phyloP scores from a whole-genome alignment of 345 rosid genomes.

The Eucalyptus fibrosa region DNA sequence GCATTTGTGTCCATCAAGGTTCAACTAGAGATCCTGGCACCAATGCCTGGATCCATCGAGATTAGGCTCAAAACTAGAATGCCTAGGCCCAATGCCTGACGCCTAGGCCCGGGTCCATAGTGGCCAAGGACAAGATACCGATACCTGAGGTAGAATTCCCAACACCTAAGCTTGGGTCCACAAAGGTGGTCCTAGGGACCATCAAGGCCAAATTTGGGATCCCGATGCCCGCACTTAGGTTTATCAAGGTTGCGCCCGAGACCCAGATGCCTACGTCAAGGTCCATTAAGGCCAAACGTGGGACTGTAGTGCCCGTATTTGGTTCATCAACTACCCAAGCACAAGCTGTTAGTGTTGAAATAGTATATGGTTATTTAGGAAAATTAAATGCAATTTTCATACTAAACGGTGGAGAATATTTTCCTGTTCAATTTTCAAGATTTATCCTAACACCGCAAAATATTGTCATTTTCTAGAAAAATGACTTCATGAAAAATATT shows the following conservation, averaged over 20 bases:
- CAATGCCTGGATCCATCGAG: background rate
- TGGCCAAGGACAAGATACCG: no score
- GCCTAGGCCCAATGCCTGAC: background rate
- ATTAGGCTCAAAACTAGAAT: background rate
- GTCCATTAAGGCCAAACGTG: background rate
- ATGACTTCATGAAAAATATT: background rate
- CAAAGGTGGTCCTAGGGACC: background rate
- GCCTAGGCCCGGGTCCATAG: no score
- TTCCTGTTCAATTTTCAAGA: no score
- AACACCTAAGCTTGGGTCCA: background rate
- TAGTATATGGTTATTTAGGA: no score
- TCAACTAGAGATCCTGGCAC: background rate
- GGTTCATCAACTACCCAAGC: background rate
- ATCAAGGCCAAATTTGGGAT: background rate
- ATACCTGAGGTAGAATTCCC: background rate
- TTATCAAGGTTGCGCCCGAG: background rate
- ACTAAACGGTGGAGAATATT: no score
- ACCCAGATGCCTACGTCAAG: background rate
- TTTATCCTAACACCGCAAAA: no score
- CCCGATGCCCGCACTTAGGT: background rate
- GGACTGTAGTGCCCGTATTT: background rate
- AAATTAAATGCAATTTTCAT: no score
- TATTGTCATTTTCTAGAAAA: no score
- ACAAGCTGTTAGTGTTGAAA: no score
- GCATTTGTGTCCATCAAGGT: background rate